phyloP scores from a whole-genome alignment of 2,329 filamentous ascomycete species.

The Trematosphaeria pertusa region DNA sequence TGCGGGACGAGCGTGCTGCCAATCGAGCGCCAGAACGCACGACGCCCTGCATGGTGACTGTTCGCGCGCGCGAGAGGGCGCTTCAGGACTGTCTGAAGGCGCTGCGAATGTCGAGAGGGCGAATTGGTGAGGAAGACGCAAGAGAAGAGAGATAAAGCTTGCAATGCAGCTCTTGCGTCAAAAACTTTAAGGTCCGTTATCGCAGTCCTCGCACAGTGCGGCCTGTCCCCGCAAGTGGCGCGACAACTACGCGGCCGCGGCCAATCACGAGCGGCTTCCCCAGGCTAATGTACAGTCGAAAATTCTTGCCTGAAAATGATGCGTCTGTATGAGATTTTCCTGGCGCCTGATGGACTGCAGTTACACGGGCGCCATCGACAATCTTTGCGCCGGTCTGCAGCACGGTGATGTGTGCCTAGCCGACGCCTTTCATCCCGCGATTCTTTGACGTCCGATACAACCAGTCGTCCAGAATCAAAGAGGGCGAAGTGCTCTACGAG shows the following conservation, averaged over 20 bases:
- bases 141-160: conserved; percentile 19
- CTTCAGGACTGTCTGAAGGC: conserved; percentile 26
- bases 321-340: background rate
- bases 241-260: conserved; percentile 19
- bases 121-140: conserved; percentile 27
- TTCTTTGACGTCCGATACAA: too few relatives aligned
- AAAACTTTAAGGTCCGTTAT: conserved; percentile 33
- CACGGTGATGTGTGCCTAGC: too few relatives aligned
- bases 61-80: conserved; percentile 32
- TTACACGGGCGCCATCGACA: too few relatives aligned
- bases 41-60: conserved; percentile 46
- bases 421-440: too few relatives aligned
- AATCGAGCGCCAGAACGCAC: conserved; percentile 46
- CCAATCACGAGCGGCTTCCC: too few relatives aligned
- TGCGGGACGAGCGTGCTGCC: conserved; percentile 44
- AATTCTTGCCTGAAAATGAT: conserved; percentile 4
- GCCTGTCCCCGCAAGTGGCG: conserved; percentile 24
- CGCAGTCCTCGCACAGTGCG: conserved; percentile 16
- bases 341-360: conserved; percentile 1
- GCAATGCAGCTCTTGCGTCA: conserved; percentile 8
- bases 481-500: background rate
- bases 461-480: too few relatives aligned
- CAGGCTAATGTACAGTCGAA: too few relatives aligned
- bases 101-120: conserved; percentile 20
- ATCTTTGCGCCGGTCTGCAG: too few relatives aligned